phyloP scores from a whole-genome alignment of 202 grass and related monocot species.

The Dendrocalamus latiflorus region DNA sequence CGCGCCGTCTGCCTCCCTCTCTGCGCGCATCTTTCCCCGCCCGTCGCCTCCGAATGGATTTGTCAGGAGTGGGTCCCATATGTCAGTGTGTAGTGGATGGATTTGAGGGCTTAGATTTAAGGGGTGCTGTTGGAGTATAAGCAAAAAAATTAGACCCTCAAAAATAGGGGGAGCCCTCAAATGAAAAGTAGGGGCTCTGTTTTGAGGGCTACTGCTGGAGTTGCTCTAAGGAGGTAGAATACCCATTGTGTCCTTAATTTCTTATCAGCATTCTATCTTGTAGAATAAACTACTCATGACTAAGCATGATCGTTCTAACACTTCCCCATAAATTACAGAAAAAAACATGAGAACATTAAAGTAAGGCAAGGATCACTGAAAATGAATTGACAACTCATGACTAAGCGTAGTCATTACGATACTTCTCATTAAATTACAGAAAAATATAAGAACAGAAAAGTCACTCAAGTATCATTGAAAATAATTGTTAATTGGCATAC shows the following conservation, averaged over 20 bases:
- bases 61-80: too few species aligned
- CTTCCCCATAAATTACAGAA: not conserved
- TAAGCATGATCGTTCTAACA: not conserved
- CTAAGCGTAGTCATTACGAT: not conserved
- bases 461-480: not conserved
- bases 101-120: too few species aligned
- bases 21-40: too few species aligned
- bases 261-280: not conserved
- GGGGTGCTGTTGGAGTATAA: too few species aligned
- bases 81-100: too few species aligned
- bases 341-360: not conserved
- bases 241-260: conserved; percentile 15
- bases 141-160: too few species aligned
- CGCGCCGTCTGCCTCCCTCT: too few species aligned
- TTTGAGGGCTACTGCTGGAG: too few species aligned
- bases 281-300: conserved; percentile 8
- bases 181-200: too few species aligned
- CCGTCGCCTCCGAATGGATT: too few species aligned
- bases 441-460: conserved; percentile 1
- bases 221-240: not conserved
- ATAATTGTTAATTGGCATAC: conserved; percentile 54
- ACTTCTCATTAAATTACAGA: not conserved
- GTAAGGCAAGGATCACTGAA: not conserved
- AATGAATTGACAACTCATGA: not conserved
- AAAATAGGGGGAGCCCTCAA: too few species aligned